Conservation (phyloP, 225 moss, liverwort and hornwort genomes). For the Pleurozium schreberi region DNA sequence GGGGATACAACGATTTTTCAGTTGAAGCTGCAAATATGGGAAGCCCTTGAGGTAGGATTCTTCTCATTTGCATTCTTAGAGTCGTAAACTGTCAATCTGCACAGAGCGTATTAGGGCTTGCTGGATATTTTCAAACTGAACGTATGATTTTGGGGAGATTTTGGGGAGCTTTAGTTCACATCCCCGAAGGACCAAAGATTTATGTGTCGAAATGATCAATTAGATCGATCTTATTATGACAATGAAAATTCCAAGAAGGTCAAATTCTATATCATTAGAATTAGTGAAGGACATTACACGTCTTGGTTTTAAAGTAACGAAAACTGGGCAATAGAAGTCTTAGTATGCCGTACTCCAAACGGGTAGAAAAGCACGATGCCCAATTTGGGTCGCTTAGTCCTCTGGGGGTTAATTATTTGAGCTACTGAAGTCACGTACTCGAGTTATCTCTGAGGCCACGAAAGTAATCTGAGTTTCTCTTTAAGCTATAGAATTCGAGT, state of each 20-base stretch:
- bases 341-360: background rate
- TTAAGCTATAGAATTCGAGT: background rate
- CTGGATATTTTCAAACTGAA: background rate
- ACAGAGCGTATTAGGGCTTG: background rate
- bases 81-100: background rate
- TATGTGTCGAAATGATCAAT: background rate
- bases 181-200: background rate
- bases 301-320: background rate
- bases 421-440: background rate
- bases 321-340: background rate
- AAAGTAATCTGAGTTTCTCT: background rate
- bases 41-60: conserved; percentile 65
- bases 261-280: background rate
- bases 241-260: background rate
- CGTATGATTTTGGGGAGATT: background rate
- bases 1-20: conserved; percentile 91
- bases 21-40: conserved; percentile 98
- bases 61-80: background rate
- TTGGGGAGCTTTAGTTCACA: background rate
- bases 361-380: background rate
- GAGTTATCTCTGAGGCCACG: background rate
- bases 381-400: background rate
- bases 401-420: background rate
- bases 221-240: background rate
- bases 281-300: background rate